Evolutionary conservation across 805 yeast genomes (phyloP).

Genomic region (Pichia insulana): DNA sequence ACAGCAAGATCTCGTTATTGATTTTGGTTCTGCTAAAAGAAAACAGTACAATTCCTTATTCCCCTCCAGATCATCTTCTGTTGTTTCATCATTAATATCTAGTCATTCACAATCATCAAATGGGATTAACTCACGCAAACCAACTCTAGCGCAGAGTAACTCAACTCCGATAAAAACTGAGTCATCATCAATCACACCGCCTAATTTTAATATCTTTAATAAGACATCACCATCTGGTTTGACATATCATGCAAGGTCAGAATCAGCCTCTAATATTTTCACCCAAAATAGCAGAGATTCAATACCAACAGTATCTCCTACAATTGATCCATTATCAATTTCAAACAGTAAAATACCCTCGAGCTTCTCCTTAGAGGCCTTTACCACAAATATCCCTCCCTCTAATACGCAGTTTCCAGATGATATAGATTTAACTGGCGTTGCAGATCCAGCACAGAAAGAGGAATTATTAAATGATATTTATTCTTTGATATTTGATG

Average conservation of each 20-base stretch:
- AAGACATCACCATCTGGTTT: no score
- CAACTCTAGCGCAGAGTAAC: background rate
- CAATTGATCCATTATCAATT: background rate
- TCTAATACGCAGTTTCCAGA: background rate
- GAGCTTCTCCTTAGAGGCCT: background rate
- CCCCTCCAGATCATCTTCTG: background rate
- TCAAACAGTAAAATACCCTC: background rate
- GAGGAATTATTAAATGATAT: conserved; percentile 33
- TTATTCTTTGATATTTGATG: conserved; percentile 39
- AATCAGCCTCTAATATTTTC: no score
- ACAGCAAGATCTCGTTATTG: conserved; percentile 1
- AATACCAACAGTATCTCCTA: no score
- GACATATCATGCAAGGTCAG: no score
- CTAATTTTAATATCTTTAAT: no score
- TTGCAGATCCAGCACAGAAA: conserved; percentile 6
- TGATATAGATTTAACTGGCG: background rate
- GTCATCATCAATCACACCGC: no score
- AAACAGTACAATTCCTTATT: conserved; percentile 9
- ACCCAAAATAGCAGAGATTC: no score
- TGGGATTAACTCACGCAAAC: background rate
- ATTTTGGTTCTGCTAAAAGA: conserved; percentile 5
- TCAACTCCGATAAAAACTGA: no score
- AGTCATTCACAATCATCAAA: background rate
- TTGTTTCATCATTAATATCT: background rate
- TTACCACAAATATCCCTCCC: background rate